Evolutionary conservation across 371 early-diverging fungal genomes (phyloP).

Genomic region (Lichtheimia hyalospora): DNA sequence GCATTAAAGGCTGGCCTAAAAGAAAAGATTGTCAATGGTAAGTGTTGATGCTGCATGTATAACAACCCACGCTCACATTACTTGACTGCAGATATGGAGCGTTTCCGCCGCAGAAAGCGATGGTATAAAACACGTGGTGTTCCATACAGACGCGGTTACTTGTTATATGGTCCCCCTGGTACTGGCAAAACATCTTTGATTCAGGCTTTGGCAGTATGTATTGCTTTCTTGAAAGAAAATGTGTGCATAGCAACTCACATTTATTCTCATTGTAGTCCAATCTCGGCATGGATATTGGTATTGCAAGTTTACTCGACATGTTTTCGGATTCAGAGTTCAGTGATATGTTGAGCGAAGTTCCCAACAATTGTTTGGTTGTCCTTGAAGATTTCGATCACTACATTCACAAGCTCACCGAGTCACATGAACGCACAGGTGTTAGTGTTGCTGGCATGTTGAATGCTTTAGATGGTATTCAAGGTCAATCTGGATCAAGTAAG

Average conservation of each 20-base stretch:
- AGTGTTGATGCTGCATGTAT: neutral
- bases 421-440: slow-evolving; percentile 24
- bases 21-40: slow-evolving; percentile 30
- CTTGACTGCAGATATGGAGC: slow-evolving; percentile 26
- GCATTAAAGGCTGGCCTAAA: slow-evolving; percentile 31
- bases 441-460: slow-evolving; percentile 60
- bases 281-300: slow-evolving; percentile 87
- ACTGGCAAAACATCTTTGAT: slow-evolving; percentile 68
- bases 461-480: slow-evolving; percentile 81
- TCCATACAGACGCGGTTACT: slow-evolving; percentile 87
- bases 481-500: slow-evolving; percentile 50
- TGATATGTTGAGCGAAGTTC: slow-evolving; percentile 81
- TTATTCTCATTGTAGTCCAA: slow-evolving; percentile 40
- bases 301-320: slow-evolving; percentile 80
- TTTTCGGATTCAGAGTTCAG: slow-evolving; percentile 83
- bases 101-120: slow-evolving; percentile 23
- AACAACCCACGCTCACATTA: neutral
- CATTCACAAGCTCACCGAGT: slow-evolving; percentile 35
- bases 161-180: slow-evolving; percentile 64
- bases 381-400: slow-evolving; percentile 95
- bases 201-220: slow-evolving; percentile 67
- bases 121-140: slow-evolving; percentile 92
- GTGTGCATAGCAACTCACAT: neutral
- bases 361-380: slow-evolving; percentile 84
- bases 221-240: slow-evolving; percentile 12